phyloP scores from a whole-genome alignment of 768 basidiomycete genomes.

The Agaricus blazei region DNA sequence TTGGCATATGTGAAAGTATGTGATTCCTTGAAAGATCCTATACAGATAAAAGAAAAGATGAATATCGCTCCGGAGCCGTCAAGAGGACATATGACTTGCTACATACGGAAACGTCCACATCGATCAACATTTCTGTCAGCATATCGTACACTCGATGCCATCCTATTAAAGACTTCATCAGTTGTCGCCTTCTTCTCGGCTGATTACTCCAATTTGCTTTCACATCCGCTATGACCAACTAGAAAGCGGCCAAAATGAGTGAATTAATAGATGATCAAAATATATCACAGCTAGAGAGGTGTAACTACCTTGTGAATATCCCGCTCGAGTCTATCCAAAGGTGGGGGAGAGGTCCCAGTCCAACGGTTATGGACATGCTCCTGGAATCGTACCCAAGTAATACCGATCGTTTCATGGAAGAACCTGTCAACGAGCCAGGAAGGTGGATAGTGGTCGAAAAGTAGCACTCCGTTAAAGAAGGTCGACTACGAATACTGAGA shows the following conservation, averaged over 20 bases:
- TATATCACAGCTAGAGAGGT: neutral
- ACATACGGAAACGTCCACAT: constrained; percentile 26
- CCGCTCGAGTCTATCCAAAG: constrained; percentile 37
- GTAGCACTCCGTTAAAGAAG: constrained; percentile 51
- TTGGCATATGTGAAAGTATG: constrained; percentile 37
- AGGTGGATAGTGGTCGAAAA: constrained; percentile 46
- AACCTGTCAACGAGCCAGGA: constrained; percentile 59
- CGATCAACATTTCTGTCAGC: constrained; percentile 26
- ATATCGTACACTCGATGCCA: constrained; percentile 64
- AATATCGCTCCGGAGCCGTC: neutral
- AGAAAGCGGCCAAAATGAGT: constrained; percentile 6
- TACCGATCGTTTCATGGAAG: constrained; percentile 56
- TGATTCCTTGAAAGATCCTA: constrained; percentile 28
- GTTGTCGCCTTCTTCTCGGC: constrained; percentile 56
- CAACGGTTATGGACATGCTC: constrained; percentile 29
- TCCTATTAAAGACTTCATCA: constrained; percentile 57
- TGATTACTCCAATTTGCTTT: constrained; percentile 66
- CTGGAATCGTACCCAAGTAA: constrained; percentile 39
- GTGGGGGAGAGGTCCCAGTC: constrained; percentile 26
- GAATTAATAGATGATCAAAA: constrained; percentile 1
- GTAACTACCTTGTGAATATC: constrained; percentile 34
- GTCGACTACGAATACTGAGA: constrained; percentile 34
- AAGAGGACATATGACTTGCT: constrained; percentile 2
- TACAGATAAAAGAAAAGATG: neutral
- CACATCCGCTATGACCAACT: constrained; percentile 58